Conservation (phyloP, 2,329 filamentous ascomycete genomes). For the Verticillium nubilum region DNA sequence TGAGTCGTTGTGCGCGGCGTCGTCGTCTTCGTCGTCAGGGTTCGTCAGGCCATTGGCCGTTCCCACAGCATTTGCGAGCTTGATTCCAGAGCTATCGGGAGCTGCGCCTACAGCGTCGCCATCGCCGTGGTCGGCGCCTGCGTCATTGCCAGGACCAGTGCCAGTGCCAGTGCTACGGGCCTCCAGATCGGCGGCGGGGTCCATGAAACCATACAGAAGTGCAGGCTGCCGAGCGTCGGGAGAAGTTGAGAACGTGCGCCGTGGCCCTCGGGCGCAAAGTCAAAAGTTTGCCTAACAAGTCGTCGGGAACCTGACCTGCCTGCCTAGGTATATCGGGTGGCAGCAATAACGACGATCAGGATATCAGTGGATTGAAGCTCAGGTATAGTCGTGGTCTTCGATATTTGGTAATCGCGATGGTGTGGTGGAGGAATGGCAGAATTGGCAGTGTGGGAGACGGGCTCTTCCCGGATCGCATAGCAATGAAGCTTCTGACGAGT, state of each 20-base stretch:
- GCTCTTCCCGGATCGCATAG: neutral
- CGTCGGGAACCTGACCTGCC: neutral
- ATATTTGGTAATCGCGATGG: neutral
- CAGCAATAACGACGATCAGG: neutral
- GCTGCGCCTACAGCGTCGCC: constrained; percentile 6
- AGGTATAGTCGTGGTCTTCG: neutral
- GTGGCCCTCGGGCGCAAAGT: neutral
- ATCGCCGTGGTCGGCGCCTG: too few relatives aligned
- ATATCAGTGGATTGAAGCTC: neutral
- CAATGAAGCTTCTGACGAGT: neutral
- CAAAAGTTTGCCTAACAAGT: neutral
- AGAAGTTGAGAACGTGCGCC: neutral
- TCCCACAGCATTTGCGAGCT: neutral
- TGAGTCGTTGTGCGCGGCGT: neutral
- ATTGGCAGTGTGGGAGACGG: neutral
- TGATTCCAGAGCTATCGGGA: neutral
- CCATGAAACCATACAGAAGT: constrained; percentile 13
- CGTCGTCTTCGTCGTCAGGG: neutral
- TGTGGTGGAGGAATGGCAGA: too few relatives aligned
- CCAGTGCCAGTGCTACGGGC: constrained; percentile 8
- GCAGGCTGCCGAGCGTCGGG: neutral
- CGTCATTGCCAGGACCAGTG: constrained; percentile 1
- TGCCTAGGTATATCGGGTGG: neutral
- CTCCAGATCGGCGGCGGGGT: constrained; percentile 11
- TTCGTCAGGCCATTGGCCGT: neutral